phyloP scores from a whole-genome alignment of 495 filamentous ascomycete genomes.

The Annulohypoxylon moriforme region DNA sequence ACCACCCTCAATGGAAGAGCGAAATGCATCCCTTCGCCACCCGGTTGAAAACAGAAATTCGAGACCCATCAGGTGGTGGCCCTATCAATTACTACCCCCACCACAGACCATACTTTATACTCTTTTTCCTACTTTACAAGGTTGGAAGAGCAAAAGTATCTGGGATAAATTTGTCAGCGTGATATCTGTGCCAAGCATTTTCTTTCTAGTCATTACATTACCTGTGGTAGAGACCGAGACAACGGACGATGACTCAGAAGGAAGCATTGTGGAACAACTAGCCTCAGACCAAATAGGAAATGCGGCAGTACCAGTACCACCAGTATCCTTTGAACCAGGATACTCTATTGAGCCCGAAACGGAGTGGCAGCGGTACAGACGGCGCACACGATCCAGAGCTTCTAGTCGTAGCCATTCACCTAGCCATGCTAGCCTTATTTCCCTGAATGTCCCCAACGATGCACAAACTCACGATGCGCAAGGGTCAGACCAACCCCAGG shows the following conservation, averaged over 20 bases:
- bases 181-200: slow-evolving; percentile 86
- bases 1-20: slow-evolving; percentile 44
- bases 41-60: slow-evolving; percentile 62
- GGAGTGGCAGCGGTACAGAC: slow-evolving; percentile 66
- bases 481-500: slow-evolving; percentile 20
- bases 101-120: slow-evolving; percentile 76
- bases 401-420: slow-evolving; percentile 48
- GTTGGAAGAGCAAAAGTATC: slow-evolving; percentile 78
- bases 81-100: slow-evolving; percentile 73
- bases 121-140: slow-evolving; percentile 87
- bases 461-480: not conserved
- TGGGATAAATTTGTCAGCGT: slow-evolving; percentile 83
- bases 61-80: slow-evolving; percentile 74
- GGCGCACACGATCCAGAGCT: slow-evolving; percentile 53
- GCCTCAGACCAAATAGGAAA: slow-evolving; percentile 42
- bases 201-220: slow-evolving; percentile 90
- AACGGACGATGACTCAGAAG: slow-evolving; percentile 64
- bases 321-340: slow-evolving; percentile 47
- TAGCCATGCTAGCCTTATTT: slow-evolving; percentile 22
- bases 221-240: slow-evolving; percentile 80
- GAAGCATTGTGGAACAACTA: slow-evolving; percentile 49
- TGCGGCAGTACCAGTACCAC: slow-evolving; percentile 48
- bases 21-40: slow-evolving; percentile 40
- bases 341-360: slow-evolving; percentile 51
- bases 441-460: slow-evolving; percentile 10